These are phyloP conservation scores for Chaetoceros muelleri DNA, from an alignment of 108 stramenopile genomes.

Conservation along the genomic window DNA sequence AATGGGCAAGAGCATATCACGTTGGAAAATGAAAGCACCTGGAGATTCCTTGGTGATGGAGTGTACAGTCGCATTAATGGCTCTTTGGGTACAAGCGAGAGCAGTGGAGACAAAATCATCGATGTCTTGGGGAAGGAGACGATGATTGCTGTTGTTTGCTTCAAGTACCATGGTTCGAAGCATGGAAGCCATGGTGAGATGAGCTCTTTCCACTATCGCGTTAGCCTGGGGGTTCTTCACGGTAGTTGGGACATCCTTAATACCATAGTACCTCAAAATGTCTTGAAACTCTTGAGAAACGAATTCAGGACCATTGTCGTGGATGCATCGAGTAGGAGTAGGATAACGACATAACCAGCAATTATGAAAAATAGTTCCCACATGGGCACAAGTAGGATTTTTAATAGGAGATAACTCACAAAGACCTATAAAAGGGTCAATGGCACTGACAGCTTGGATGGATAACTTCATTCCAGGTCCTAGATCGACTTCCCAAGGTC, in stretches of 20 bases:
- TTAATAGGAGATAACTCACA: slow-evolving; percentile 22
- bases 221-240: slow-evolving; percentile 27
- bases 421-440: slow-evolving; percentile 27
- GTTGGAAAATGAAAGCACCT: too few relatives aligned
- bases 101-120: too few relatives aligned
- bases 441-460: neutral
- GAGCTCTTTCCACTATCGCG: slow-evolving; percentile 16
- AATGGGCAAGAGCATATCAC: too few relatives aligned
- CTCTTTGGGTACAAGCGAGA: too few relatives aligned
- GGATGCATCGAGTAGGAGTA: too few relatives aligned
- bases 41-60: too few relatives aligned
- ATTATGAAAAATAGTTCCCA: slow-evolving; percentile 9
- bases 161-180: too few relatives aligned
- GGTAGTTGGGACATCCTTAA: slow-evolving; percentile 17
- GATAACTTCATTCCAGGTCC: slow-evolving; percentile 2
- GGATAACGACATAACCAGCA: slow-evolving; percentile 32
- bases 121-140: too few relatives aligned
- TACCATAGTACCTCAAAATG: slow-evolving; percentile 10
- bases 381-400: slow-evolving; percentile 10
- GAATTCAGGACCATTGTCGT: too few relatives aligned
- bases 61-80: too few relatives aligned
- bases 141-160: too few relatives aligned
- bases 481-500: slow-evolving; percentile 23
- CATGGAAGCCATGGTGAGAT: slow-evolving; percentile 17
- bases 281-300: slow-evolving; percentile 15